Evolutionary conservation across 2,329 filamentous ascomycete genomes (phyloP).

Genomic region (Scytalidium lignicola): DNA sequence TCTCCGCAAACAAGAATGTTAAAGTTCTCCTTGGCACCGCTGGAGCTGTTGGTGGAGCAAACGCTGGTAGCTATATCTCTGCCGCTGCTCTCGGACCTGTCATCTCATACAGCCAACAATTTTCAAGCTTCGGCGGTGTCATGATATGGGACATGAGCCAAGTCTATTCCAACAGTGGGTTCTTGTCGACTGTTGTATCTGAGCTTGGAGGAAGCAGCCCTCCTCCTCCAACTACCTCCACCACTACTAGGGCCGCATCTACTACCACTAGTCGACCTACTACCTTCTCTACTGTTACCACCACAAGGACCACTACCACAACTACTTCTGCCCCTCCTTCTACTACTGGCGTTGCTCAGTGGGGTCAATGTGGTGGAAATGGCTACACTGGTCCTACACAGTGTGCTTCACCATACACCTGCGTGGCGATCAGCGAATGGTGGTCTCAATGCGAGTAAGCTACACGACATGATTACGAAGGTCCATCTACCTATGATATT

Average conservation of each 20-base stretch:
- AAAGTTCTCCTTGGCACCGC: constrained; percentile 60
- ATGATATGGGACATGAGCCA: constrained; percentile 68
- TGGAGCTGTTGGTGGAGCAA: constrained; percentile 39
- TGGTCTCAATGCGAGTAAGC: constrained; percentile 16
- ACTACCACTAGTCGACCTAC: constrained; percentile 15
- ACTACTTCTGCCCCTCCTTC: constrained; percentile 5
- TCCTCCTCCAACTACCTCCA: neutral
- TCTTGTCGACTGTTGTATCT: constrained; percentile 40
- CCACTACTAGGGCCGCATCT: constrained; percentile 7
- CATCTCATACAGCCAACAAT: constrained; percentile 49
- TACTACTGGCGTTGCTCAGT: neutral
- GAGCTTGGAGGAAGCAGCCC: neutral
- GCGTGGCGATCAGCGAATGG: constrained; percentile 9
- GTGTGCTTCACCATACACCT: constrained; percentile 4
- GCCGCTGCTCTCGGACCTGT: constrained; percentile 42
- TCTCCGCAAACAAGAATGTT: constrained; percentile 52
- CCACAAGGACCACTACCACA: constrained; percentile 13
- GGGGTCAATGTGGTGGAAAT: constrained; percentile 15
- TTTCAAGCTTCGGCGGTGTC: constrained; percentile 57
- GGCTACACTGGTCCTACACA: constrained; percentile 14
- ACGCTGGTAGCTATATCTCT: constrained; percentile 46
- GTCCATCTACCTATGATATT: neutral
- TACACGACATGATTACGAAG: constrained; percentile 10
- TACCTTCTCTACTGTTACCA: constrained; percentile 14
- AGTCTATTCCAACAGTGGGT: constrained; percentile 52